phyloP scores from a whole-genome alignment of 768 basidiomycete genomes.

The Phlebiopsis gigantea region DNA sequence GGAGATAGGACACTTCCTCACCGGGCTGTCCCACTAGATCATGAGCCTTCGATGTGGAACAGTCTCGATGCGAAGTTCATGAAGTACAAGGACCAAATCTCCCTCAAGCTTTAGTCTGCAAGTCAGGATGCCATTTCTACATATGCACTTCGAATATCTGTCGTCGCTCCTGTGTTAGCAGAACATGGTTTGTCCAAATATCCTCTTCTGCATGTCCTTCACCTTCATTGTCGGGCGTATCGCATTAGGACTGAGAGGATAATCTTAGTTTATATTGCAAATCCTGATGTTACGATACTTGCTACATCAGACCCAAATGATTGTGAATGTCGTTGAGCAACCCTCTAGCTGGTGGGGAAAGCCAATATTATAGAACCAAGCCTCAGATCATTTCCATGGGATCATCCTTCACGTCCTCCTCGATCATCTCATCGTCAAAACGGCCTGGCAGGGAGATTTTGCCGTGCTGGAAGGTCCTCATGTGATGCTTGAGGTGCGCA shows the following conservation, averaged over 20 bases:
- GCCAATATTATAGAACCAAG: not conserved
- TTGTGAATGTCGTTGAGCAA: not conserved
- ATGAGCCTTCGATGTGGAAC: conserved; percentile 67
- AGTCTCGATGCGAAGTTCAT: conserved; percentile 52
- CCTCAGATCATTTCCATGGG: not conserved
- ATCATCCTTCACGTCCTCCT: not conserved
- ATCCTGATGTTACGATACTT: no score
- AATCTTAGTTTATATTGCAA: no score
- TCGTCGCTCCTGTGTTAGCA: no score
- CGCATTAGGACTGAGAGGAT: no score
- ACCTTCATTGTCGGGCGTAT: no score
- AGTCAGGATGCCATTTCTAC: conserved; percentile 17
- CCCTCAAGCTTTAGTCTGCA: conserved; percentile 27
- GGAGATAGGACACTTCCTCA: not conserved
- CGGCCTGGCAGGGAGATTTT: not conserved
- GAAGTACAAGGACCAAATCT: conserved; percentile 51
- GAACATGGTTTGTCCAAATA: no score
- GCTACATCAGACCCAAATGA: no score
- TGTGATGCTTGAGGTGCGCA: conserved; percentile 9
- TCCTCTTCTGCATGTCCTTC: no score
- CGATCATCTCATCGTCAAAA: not conserved
- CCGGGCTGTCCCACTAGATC: conserved; percentile 31
- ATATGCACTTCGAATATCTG: no score
- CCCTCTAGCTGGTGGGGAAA: not conserved
- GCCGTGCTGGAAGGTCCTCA: conserved; percentile 7